A percentile compares a stretch with the other conserved stretches of the same genome.
Conservation (phyloP, 148 eudicot genomes). For the Polygonum maritimum region DNA sequence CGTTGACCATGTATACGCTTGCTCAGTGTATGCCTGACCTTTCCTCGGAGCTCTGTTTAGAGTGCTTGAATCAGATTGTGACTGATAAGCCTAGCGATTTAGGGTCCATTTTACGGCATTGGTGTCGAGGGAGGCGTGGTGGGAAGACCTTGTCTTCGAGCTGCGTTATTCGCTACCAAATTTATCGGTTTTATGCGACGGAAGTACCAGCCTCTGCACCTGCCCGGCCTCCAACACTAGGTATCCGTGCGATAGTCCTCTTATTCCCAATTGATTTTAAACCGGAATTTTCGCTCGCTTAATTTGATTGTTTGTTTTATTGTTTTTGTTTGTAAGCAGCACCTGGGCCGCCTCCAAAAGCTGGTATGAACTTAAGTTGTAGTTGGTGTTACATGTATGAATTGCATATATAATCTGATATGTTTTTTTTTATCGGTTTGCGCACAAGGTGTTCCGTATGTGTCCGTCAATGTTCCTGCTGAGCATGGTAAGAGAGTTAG, state of each 20-base stretch:
- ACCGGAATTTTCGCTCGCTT: too few relatives aligned
- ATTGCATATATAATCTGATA: too few relatives aligned
- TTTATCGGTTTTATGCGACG: neutral
- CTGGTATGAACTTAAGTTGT: too few relatives aligned
- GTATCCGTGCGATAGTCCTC: neutral
- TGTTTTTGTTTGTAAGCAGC: too few relatives aligned
- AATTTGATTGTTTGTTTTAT: too few relatives aligned
- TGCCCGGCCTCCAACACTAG: neutral
- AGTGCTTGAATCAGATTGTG: slow-evolving; percentile 22
- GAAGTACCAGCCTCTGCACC: neutral
- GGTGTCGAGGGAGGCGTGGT: neutral
- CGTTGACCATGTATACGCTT: neutral
- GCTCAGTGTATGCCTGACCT: slow-evolving; percentile 49
- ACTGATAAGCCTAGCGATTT: neutral
- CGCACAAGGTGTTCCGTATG: too few relatives aligned
- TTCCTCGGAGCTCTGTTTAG: slow-evolving; percentile 10
- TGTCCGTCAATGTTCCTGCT: too few relatives aligned
- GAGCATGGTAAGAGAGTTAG: neutral
- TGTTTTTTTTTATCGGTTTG: too few relatives aligned
- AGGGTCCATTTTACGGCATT: neutral
- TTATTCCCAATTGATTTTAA: neutral
- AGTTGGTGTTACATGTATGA: too few relatives aligned
- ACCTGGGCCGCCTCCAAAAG: too few relatives aligned
- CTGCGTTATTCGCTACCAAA: slow-evolving; percentile 25
- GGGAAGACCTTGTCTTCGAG: slow-evolving; percentile 13